phyloP scores from a whole-genome alignment of 2,329 filamentous ascomycete genomes.

The Fusarium bactridioides region DNA sequence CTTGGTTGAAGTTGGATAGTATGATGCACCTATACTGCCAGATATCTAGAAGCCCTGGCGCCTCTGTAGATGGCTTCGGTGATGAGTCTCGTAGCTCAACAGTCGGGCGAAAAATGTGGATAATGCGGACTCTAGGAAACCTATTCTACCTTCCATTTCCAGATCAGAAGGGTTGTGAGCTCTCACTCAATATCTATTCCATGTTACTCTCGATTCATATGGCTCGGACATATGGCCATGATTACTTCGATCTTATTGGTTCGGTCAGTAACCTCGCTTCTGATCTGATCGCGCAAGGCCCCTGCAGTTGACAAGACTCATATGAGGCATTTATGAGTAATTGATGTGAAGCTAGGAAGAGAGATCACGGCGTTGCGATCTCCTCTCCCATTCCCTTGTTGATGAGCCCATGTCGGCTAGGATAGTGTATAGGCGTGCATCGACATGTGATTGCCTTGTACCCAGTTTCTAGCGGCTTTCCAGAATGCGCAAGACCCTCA shows the following conservation, averaged over 20 bases:
- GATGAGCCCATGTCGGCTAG: not conserved
- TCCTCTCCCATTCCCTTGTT: not conserved
- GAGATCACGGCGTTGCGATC: not conserved
- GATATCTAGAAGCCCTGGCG: not conserved
- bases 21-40: not conserved
- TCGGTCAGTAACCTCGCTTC: not conserved
- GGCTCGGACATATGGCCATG: not conserved
- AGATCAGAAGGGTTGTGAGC: not conserved
- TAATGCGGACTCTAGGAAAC: not conserved
- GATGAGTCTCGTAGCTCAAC: too few relatives aligned
- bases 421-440: not conserved
- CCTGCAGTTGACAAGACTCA: not conserved
- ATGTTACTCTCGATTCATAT: not conserved
- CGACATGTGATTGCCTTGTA: not conserved
- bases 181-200: not conserved
- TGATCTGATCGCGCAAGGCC: fast-evolving
- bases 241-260: not conserved
- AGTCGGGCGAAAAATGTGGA: not conserved
- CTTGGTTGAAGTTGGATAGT: not conserved
- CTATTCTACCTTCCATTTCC: not conserved
- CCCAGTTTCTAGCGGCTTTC: not conserved
- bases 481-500: not conserved
- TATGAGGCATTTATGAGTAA: not conserved
- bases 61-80: not conserved
- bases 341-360: not conserved